Conservation (phyloP, 2,329 filamentous ascomycete species). For the Cladophialophora carrionii region DNA sequence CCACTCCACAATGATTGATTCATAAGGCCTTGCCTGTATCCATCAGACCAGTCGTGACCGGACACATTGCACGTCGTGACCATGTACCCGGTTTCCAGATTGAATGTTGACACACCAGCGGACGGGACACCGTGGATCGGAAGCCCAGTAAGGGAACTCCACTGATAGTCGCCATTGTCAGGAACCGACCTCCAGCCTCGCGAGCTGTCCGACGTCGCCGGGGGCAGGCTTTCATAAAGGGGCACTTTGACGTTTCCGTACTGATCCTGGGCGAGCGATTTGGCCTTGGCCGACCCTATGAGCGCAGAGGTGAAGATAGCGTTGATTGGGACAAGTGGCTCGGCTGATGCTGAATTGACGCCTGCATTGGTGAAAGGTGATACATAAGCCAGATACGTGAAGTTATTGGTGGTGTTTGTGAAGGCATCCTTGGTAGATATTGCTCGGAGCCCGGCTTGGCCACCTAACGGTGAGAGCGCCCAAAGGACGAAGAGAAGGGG, state of each 20-base stretch:
- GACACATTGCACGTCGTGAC: conserved; percentile 13
- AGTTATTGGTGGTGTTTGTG: conserved; percentile 11
- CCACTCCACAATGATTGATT: conserved; percentile 9
- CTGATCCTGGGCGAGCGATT: conserved; percentile 4
- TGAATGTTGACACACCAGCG: neutral
- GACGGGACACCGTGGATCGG: conserved; percentile 12
- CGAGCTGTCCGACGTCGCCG: neutral
- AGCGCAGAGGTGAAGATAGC: conserved; percentile 14
- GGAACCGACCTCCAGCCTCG: conserved; percentile 12
- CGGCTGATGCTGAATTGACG: conserved; percentile 10
- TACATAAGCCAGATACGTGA: conserved; percentile 16
- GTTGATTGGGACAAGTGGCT: conserved; percentile 15
- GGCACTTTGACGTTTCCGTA: conserved; percentile 16
- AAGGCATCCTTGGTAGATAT: conserved; percentile 13
- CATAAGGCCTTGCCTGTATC: conserved; percentile 6
- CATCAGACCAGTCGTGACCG: conserved; percentile 6
- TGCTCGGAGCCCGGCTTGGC: conserved; percentile 14
- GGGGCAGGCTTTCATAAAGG: conserved; percentile 14
- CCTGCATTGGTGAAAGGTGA: conserved; percentile 14
- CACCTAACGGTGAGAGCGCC: conserved; percentile 16
- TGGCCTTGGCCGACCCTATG: conserved; percentile 11
- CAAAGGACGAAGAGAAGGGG: conserved; percentile 11
- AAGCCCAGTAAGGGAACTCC: conserved; percentile 15
- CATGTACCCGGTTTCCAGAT: conserved; percentile 16
- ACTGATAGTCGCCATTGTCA: conserved; percentile 6